A percentile compares a stretch with the other conserved stretches of the same genome.
phyloP scores from a whole-genome alignment of 2,329 filamentous ascomycete genomes.

The Fusarium sp. region DNA sequence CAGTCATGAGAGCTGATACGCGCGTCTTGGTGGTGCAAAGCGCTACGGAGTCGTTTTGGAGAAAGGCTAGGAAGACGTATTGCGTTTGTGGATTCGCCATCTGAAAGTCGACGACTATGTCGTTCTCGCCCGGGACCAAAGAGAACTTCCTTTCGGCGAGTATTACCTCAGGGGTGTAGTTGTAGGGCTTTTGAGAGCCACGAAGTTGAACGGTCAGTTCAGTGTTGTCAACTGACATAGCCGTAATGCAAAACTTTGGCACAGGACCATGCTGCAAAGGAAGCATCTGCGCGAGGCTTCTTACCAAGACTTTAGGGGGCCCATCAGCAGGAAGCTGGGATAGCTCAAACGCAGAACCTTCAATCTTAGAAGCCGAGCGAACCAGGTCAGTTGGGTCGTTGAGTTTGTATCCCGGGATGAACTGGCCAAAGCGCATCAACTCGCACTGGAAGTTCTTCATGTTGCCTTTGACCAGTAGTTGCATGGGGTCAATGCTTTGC shows the following conservation, averaged over 20 bases:
- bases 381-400: conserved; percentile 14
- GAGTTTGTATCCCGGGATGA: conserved; percentile 23
- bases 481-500: neutral
- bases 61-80: conserved; percentile 19
- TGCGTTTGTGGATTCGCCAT: conserved; percentile 19
- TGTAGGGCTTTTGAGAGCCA: conserved; percentile 13
- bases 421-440: conserved; percentile 25
- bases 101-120: conserved; percentile 11
- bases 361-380: conserved; percentile 2
- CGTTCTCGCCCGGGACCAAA: neutral
- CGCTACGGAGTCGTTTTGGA: conserved; percentile 17
- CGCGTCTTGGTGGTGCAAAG: conserved; percentile 14
- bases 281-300: conserved; percentile 22
- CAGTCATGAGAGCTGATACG: conserved; percentile 23
- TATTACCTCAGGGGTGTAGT: conserved; percentile 16
- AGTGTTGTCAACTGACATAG: conserved; percentile 9
- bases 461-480: conserved; percentile 1
- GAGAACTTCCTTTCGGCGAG: conserved; percentile 4
- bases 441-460: conserved; percentile 20
- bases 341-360: neutral
- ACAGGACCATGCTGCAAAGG: neutral
- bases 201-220: neutral
- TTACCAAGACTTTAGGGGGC: conserved; percentile 12
- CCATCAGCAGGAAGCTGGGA: neutral
- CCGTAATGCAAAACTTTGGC: conserved; percentile 5